Evolutionary conservation across 2,329 filamentous ascomycete species (phyloP).

Genomic region (Intubia oerlemansii): DNA sequence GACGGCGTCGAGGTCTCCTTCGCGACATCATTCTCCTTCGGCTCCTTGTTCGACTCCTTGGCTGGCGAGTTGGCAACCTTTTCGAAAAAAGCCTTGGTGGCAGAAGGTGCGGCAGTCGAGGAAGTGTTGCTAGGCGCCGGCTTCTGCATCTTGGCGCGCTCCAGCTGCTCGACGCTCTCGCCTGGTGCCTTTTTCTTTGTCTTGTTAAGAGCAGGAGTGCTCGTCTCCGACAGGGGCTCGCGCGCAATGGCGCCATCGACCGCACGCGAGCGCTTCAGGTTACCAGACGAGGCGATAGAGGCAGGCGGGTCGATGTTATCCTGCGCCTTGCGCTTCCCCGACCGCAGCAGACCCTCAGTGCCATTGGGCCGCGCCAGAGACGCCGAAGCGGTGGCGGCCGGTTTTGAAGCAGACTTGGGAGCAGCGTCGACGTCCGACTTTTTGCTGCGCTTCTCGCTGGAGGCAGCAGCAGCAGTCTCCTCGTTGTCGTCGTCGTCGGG

Average conservation of each 20-base stretch:
- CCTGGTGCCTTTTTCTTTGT: conserved; percentile 27
- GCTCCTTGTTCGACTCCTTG: no score
- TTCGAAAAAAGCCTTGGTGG: conserved; percentile 34
- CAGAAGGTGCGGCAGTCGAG: conserved; percentile 19
- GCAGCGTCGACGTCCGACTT: conserved; percentile 9
- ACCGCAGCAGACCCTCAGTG: conserved; percentile 13
- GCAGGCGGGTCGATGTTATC: conserved; percentile 23
- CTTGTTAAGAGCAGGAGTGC: conserved; percentile 19
- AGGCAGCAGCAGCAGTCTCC: neutral
- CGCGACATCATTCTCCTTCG: no score
- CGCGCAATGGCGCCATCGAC: conserved; percentile 11
- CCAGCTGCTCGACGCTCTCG: conserved; percentile 23
- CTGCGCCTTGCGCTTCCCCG: conserved; percentile 33
- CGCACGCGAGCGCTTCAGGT: conserved; percentile 27
- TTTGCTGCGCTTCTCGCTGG: neutral
- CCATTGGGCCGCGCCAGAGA: no score
- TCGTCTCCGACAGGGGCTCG: conserved; percentile 17
- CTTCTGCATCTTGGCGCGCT: conserved; percentile 29
- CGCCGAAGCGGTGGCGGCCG: no score
- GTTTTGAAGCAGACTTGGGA: no score
- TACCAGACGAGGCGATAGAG: conserved; percentile 14
- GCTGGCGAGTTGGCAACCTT: conserved; percentile 31
- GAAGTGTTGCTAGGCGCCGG: conserved; percentile 8
- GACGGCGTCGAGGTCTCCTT: conserved; percentile 6
- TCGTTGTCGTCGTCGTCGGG: conserved; percentile 25